Conservation (phyloP, 768 basidiomycete species). For the Russula abietina region DNA sequence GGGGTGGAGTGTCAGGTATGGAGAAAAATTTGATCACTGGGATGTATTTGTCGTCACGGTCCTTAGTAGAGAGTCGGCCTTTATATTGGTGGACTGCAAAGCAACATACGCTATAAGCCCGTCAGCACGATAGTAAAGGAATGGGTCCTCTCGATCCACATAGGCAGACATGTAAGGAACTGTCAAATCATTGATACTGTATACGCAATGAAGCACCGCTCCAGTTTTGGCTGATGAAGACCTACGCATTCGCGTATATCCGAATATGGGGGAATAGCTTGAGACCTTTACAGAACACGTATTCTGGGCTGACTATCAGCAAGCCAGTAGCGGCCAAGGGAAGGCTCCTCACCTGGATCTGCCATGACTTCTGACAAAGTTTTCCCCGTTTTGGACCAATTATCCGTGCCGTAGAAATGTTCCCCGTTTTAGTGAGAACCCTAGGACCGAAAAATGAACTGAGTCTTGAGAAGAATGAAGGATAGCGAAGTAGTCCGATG, state of each 20-base stretch:
- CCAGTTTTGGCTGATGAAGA: conserved; percentile 10
- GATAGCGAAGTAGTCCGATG: conserved; percentile 63
- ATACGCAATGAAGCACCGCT: background rate
- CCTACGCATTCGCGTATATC: conserved; percentile 79
- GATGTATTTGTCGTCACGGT: conserved; percentile 19
- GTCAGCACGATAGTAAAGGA: conserved; percentile 46
- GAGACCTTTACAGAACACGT: conserved; percentile 71
- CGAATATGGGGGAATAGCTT: conserved; percentile 57
- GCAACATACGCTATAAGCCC: conserved; percentile 56
- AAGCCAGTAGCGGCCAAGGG: background rate
- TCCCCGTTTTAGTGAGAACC: conserved; percentile 75
- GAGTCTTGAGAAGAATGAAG: conserved; percentile 51
- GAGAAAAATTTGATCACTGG: conserved; percentile 23
- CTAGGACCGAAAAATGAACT: conserved; percentile 54
- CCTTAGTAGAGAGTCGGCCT: background rate
- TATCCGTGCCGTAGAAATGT: conserved; percentile 50
- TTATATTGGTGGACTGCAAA: background rate
- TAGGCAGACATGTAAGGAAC: conserved; percentile 80
- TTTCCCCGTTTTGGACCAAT: conserved; percentile 61
- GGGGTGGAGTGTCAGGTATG: conserved; percentile 10
- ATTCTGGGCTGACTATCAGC: conserved; percentile 38
- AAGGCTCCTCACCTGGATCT: conserved; percentile 52
- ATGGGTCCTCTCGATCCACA: conserved; percentile 63
- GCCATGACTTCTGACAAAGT: conserved; percentile 72
- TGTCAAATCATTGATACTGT: conserved; percentile 64